Conservation (phyloP, 345 rosid genomes). For the Citrus hindsii region DNA sequence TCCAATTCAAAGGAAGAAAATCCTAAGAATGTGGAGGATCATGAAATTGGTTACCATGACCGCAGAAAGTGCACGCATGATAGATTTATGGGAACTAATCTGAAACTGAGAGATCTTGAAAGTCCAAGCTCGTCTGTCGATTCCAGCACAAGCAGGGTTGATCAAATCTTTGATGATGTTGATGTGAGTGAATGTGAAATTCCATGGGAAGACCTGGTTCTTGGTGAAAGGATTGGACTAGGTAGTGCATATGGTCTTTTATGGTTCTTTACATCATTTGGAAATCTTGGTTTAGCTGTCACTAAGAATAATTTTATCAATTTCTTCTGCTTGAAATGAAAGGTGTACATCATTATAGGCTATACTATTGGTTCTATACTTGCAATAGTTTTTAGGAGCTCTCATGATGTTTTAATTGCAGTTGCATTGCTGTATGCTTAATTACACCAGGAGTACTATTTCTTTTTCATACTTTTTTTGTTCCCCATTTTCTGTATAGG, state of each 20-base stretch:
- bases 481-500: slow-evolving; percentile 45
- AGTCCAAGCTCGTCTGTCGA: slow-evolving; percentile 60
- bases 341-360: neutral
- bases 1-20: slow-evolving; percentile 32
- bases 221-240: slow-evolving; percentile 98
- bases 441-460: slow-evolving; percentile 4
- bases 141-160: slow-evolving; percentile 45
- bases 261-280: neutral
- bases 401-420: slow-evolving; percentile 4
- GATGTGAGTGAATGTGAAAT: slow-evolving; percentile 95
- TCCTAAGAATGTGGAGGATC: slow-evolving; percentile 29
- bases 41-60: slow-evolving; percentile 47
- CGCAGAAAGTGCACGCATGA: slow-evolving; percentile 51
- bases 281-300: slow-evolving; percentile 8
- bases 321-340: neutral
- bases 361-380: neutral
- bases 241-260: slow-evolving; percentile 47
- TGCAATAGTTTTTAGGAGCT: neutral
- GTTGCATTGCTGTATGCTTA: slow-evolving; percentile 1
- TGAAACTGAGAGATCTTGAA: slow-evolving; percentile 59
- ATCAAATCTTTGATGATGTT: slow-evolving; percentile 81
- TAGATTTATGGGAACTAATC: slow-evolving; percentile 45
- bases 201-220: slow-evolving; percentile 93
- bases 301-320: neutral
- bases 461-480: slow-evolving; percentile 16